Conservation (phyloP, 2,329 filamentous ascomycete genomes). For the Cryphonectria naterciae region DNA sequence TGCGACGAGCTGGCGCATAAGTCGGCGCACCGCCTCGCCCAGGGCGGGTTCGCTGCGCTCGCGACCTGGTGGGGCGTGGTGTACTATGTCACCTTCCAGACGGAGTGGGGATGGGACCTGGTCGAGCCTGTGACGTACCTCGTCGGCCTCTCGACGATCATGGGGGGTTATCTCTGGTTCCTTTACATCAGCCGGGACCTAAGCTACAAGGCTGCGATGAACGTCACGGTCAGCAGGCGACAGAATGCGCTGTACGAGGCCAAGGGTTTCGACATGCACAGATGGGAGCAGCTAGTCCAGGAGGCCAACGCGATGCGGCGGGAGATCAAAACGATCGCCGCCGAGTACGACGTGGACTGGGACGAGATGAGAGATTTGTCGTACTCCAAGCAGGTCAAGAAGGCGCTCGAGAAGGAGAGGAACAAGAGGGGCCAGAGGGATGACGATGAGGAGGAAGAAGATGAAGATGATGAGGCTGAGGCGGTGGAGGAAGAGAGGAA, state of each 20-base stretch:
- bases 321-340: constrained; percentile 80
- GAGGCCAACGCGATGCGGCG: constrained; percentile 77
- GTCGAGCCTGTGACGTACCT: constrained; percentile 92
- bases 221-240: constrained; percentile 79
- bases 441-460: constrained; percentile 45
- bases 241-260: constrained; percentile 77
- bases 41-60: constrained; percentile 76
- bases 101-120: constrained; percentile 83
- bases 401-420: constrained; percentile 59
- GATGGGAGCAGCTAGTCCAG: constrained; percentile 79
- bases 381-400: constrained; percentile 58
- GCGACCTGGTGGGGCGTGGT: constrained; percentile 81
- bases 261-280: constrained; percentile 73
- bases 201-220: constrained; percentile 83
- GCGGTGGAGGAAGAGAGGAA: constrained; percentile 39
- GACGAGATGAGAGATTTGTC: constrained; percentile 76
- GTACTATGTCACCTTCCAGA: constrained; percentile 73
- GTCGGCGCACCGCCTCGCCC: constrained; percentile 77
- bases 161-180: constrained; percentile 92
- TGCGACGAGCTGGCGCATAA: constrained; percentile 80
- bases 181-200: constrained; percentile 90
- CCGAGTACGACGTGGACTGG: constrained; percentile 91
- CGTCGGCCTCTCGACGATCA: constrained; percentile 81
- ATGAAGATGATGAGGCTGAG: constrained; percentile 43
- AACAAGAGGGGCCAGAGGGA: constrained; percentile 42